Percentiles rank a stretch among this genome's conserved stretches.
Conservation (phyloP, 1,284 basidiomycete species). For the Neolentinus lepideus region DNA sequence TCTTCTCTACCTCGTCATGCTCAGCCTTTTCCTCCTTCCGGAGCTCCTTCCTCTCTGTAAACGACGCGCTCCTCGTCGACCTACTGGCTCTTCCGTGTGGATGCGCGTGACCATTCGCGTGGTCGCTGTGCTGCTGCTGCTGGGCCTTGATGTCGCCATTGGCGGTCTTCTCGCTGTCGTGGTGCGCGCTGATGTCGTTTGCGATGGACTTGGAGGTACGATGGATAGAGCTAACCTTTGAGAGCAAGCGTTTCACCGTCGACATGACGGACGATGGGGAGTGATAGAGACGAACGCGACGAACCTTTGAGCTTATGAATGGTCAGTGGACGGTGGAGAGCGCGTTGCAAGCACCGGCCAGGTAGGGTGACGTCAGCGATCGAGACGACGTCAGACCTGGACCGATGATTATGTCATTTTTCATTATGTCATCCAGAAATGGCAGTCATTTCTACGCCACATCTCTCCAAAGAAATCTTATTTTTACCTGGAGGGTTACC, state of each 20-base stretch:
- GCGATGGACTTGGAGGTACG: neutral
- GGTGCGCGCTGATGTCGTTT: neutral
- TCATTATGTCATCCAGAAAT: no score
- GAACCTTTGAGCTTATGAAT: no score
- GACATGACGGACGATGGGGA: neutral
- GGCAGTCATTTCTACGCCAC: no score
- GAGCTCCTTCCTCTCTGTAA: conserved; percentile 20
- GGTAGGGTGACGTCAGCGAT: no score
- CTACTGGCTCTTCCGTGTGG: neutral
- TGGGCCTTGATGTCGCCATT: neutral
- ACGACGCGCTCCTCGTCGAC: conserved; percentile 9
- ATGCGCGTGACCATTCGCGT: neutral
- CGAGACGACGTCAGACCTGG: no score
- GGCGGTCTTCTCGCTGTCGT: neutral
- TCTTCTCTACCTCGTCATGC: conserved; percentile 15
- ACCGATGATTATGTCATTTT: no score
- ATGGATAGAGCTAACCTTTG: neutral
- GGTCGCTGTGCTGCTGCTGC: neutral
- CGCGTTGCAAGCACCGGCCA: no score
- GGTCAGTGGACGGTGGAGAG: no score
- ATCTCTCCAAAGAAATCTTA: no score
- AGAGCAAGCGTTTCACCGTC: neutral
- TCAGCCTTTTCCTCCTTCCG: conserved; percentile 15
- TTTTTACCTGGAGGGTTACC: no score
- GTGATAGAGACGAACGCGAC: no score